phyloP scores from a whole-genome alignment of 768 basidiomycete species.

The Lentinula detonsa region DNA sequence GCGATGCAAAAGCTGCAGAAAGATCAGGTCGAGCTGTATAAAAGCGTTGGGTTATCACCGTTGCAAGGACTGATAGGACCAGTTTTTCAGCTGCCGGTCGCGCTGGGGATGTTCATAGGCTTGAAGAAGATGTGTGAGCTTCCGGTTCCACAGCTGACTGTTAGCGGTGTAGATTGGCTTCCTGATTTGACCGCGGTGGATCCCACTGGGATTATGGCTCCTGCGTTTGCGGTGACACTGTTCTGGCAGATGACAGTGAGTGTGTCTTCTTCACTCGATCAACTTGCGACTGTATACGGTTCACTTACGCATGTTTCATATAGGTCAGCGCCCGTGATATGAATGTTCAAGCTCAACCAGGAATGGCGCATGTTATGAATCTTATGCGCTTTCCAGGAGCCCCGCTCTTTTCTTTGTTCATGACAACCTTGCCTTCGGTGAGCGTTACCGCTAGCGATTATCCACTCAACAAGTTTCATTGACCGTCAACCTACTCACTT shows the following conservation, averaged over 20 bases:
- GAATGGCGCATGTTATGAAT: constrained; percentile 65
- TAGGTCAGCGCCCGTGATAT: constrained; percentile 47
- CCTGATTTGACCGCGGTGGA: constrained; percentile 76
- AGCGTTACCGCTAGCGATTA: constrained; percentile 17
- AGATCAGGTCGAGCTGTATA: constrained; percentile 51
- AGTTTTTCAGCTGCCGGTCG: constrained; percentile 68
- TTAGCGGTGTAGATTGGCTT: constrained; percentile 70
- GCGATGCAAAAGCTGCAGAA: constrained; percentile 50
- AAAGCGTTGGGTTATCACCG: constrained; percentile 56
- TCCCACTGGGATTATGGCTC: constrained; percentile 70
- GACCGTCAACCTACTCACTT: not conserved
- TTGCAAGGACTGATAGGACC: constrained; percentile 34
- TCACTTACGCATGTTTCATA: not conserved
- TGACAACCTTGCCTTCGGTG: constrained; percentile 60
- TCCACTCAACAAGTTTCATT: not conserved
- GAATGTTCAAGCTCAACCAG: constrained; percentile 45
- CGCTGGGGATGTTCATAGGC: constrained; percentile 80
- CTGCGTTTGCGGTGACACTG: constrained; percentile 38
- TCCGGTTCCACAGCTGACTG: constrained; percentile 68
- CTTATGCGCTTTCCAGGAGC: constrained; percentile 43
- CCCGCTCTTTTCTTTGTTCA: constrained; percentile 42
- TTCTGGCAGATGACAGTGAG: constrained; percentile 75
- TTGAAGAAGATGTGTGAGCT: constrained; percentile 64
- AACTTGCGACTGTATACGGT: not conserved
- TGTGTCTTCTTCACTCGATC: not conserved